A percentile compares a stretch with the other conserved stretches of the same genome.
phyloP scores from a whole-genome alignment of 805 yeast genomes.

The Ogataea neopini region DNA sequence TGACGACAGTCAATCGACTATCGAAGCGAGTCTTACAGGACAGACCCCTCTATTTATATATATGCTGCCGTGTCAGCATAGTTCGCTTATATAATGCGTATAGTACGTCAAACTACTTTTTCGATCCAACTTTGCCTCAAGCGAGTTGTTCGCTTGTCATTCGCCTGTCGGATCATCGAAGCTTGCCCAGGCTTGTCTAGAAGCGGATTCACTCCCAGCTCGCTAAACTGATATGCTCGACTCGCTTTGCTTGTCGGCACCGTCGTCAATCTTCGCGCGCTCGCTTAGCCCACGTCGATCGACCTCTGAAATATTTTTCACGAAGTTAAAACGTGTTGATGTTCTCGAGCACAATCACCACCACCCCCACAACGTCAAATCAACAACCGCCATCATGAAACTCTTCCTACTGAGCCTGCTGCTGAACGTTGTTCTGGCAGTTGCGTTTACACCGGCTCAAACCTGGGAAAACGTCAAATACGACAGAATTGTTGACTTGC shows the following conservation, averaged over 20 bases:
- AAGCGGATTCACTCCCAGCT: no score
- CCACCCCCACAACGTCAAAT: no score
- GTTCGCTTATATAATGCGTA: no score
- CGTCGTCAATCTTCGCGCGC: not conserved
- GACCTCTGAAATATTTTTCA: not conserved
- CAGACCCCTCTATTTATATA: no score
- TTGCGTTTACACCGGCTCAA: constrained; percentile 21
- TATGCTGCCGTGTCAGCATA: no score
- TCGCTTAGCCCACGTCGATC: constrained; percentile 8
- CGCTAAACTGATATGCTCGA: not conserved
- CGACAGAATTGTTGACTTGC: constrained; percentile 60
- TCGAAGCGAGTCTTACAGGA: no score
- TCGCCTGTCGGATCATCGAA: no score
- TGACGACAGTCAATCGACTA: no score
- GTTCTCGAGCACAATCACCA: not conserved
- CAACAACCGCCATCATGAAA: constrained; percentile 2
- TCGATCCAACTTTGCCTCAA: no score
- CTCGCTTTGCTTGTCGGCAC: not conserved
- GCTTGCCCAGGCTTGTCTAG: no score
- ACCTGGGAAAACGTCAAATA: constrained; percentile 60
- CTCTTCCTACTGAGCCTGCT: not conserved
- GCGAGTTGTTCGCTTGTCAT: no score
- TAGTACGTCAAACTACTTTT: no score
- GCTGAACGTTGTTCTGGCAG: constrained; percentile 5
- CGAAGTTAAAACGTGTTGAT: not conserved